Percentiles rank a stretch among this genome's conserved stretches.
phyloP scores from a whole-genome alignment of 2,329 filamentous ascomycete species.

The Penicillium polonicum region DNA sequence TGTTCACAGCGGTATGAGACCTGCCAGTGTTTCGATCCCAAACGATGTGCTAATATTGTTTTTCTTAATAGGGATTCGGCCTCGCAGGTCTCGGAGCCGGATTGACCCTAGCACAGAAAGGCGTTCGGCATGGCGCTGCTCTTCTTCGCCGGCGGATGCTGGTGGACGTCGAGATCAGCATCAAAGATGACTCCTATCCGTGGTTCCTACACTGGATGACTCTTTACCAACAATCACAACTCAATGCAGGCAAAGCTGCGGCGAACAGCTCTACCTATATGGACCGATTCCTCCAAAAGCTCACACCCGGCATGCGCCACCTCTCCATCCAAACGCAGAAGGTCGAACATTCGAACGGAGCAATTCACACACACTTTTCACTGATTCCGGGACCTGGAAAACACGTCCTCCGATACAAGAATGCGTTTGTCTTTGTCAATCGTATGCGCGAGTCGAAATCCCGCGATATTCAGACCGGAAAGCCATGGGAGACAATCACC shows the following conservation, averaged over 20 bases:
- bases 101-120: conserved; percentile 76
- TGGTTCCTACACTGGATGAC: conserved; percentile 97
- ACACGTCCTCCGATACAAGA: conserved; percentile 82
- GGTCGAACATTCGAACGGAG: conserved; percentile 62
- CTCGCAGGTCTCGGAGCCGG: conserved; percentile 84
- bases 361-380: conserved; percentile 75
- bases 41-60: conserved; percentile 1
- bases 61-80: conserved; percentile 66
- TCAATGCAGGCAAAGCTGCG: conserved; percentile 53
- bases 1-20: conserved; percentile 50
- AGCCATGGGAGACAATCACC: conserved; percentile 91
- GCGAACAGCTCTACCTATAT: conserved; percentile 45
- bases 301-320: conserved; percentile 62
- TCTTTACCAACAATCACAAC: conserved; percentile 66
- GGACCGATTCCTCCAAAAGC: conserved; percentile 55
- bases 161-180: conserved; percentile 92
- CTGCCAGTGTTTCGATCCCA: background rate
- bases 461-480: conserved; percentile 73
- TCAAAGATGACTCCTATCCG: conserved; percentile 86
- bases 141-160: conserved; percentile 81
- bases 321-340: conserved; percentile 65
- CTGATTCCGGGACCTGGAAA: conserved; percentile 87
- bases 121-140: conserved; percentile 67
- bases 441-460: conserved; percentile 82
- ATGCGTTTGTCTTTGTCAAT: conserved; percentile 83